Conservation (phyloP, 1,284 basidiomycete genomes). For the Cryptococcus hybrid region DNA sequence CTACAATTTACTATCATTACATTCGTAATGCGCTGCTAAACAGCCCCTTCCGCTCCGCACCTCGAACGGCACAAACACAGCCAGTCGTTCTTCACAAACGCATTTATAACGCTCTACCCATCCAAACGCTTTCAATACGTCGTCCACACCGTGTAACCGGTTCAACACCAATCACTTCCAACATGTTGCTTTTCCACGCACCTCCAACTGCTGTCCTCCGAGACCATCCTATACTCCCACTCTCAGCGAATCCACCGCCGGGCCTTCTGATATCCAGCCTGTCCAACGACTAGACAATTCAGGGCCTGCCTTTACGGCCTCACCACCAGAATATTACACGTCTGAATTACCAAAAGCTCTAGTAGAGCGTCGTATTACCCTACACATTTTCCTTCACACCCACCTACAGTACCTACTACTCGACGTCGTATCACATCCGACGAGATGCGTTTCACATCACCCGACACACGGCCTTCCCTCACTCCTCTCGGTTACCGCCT, state of each 20-base stretch:
- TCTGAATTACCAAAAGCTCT: not conserved
- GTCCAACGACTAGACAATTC: conserved; percentile 1
- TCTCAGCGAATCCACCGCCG: not conserved
- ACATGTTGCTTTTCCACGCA: conserved; percentile 7
- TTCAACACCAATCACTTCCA: not conserved
- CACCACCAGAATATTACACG: not conserved
- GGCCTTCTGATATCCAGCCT: not conserved
- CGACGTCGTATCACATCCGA: conserved; percentile 1
- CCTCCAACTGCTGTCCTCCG: not conserved
- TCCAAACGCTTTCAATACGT: conserved; percentile 9
- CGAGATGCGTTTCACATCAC: conserved; percentile 39
- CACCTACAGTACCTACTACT: not conserved
- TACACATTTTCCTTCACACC: not conserved
- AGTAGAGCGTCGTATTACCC: not conserved
- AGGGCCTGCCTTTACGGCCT: not conserved
- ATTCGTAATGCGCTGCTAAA: conserved; percentile 15
- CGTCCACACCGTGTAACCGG: conserved; percentile 7
- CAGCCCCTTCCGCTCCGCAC: not conserved
- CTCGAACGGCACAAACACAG: not conserved
- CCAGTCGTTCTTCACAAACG: conserved; percentile 5
- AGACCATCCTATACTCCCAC: not conserved
- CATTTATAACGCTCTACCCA: not conserved
- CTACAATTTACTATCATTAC: conserved; percentile 1
- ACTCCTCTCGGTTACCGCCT: conserved; percentile 44
- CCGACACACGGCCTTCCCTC: conserved; percentile 28